Base-by-base conservation (phyloP, 371 early-diverging fungal species). In the Mortierella sp. region DNA sequence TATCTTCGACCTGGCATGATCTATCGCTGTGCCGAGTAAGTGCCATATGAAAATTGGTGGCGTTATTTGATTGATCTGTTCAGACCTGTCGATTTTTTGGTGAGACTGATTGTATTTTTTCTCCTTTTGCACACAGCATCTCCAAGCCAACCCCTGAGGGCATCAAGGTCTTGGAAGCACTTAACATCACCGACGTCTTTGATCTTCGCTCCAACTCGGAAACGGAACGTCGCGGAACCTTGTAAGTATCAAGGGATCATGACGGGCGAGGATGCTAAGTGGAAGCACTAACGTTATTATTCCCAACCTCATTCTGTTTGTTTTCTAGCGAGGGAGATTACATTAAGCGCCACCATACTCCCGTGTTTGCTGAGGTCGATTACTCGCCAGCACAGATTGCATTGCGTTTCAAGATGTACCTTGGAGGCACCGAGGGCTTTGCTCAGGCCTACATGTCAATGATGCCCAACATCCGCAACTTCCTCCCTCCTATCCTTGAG, bases 311-410 rank as follows among this genome's bases (percentile, higher is more conserved):
- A 31, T n/a, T 34, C 37, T 43, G 31, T 2, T 51, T 46, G 0
- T 9, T 26, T 54, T 44, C 9, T 79, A 87, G 88, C 44, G 75
- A 84, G n/a, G 71, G 82, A 31, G 83, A 76, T 10, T 76, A 73
- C 14, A 79, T 88, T 19, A 82, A 28, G 51, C 84, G 91, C 10
- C 89, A 89, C 43, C 91, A 90, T 53, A 90, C 88, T 2, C 92
- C 94, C 11, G 89, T 93, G 54, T 93, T 93, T 75, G 87, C 88
- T 14, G 89, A 91, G 50, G 88, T 84, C 31, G 94, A 93, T 71
- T 92, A 91, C 81, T 92, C 92, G 0, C 94, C 94, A 48, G 90
- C 89, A n/a, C 91, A 91, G 59, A 82, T 93, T 61, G 92, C 91
- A 16, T 71, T 88, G 48, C 90, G 92, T 53, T 93, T 91, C 88